Conservation (phyloP, 768 basidiomycete species). For the Mycena crocata region DNA sequence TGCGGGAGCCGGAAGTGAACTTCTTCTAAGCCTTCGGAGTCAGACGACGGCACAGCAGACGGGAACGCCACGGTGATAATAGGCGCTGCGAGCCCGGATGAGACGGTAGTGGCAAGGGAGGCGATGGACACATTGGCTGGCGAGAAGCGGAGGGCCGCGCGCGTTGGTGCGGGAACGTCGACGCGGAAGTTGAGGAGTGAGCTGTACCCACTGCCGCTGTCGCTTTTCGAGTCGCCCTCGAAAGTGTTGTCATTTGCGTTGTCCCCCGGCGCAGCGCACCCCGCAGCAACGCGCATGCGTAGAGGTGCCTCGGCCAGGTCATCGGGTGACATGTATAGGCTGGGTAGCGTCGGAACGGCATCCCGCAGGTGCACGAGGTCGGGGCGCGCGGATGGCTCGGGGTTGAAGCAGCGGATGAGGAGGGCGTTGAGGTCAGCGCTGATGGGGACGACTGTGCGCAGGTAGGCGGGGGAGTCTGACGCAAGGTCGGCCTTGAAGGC, state of each 20-base stretch:
- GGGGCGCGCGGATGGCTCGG: slow-evolving; percentile 3
- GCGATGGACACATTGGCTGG: too few species aligned
- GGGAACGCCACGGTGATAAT: too few species aligned
- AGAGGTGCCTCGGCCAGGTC: slow-evolving; percentile 13
- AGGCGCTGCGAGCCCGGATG: too few species aligned
- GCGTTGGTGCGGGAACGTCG: too few species aligned
- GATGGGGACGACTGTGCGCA: slow-evolving; percentile 64
- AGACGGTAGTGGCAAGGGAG: too few species aligned
- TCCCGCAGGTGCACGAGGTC: background rate
- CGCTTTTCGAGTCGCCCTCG: background rate
- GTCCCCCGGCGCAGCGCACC: background rate
- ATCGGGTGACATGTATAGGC: slow-evolving; percentile 9
- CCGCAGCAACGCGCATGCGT: slow-evolving; percentile 17
- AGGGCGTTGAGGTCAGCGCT: slow-evolving; percentile 41
- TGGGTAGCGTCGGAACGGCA: slow-evolving; percentile 1
- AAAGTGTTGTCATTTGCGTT: slow-evolving; percentile 5
- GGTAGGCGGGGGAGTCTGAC: too few species aligned
- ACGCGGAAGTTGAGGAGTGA: too few species aligned
- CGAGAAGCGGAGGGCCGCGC: background rate
- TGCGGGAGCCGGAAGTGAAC: too few species aligned
- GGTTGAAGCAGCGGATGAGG: slow-evolving; percentile 13
- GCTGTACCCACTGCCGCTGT: slow-evolving; percentile 20
- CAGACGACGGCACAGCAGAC: too few species aligned
- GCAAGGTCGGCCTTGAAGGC: slow-evolving; percentile 47
- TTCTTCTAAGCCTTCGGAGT: background rate